Evolutionary conservation across 768 basidiomycete species (phyloP), one percentile per base, ranked within the genome.

Genomic region (Boletus rufocinnamomeus): DNA sequence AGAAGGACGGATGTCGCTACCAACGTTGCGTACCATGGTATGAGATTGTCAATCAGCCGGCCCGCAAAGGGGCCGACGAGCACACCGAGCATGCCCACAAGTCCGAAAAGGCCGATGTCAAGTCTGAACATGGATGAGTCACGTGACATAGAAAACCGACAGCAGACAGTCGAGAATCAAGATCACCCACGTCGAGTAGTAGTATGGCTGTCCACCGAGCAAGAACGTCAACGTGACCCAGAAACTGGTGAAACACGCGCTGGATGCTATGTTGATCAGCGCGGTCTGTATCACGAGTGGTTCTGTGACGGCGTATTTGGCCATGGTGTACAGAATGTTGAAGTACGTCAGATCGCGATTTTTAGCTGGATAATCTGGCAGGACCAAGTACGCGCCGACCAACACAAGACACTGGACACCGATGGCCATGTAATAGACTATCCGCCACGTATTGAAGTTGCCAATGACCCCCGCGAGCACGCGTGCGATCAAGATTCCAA

Each of bases 321-420:
- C 86, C 93, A 94, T 94, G 10, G 86, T 87, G 72, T 77, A 83
- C 34, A 91, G 72, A 47, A 93, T 87, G 19, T 84, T 73, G 62
- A 76, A 78, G 72, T 94, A 94, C 3, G 84, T 82, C 60, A 91
- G 54, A 47, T 82, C 74, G 23, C 66, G 71, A 67, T 89, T 88
- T 69, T 89, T 93, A 14, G 87, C 82, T 1, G 91, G 93, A 66
- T 89, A 93, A 72, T 95, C 92, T 1, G 92, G 92, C n/a, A 93
- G 74, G 54, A 86, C 63, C 23, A 83, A 70, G 66, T 88, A 93
- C 43, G 85, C 74, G 25, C 87, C 78, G 6, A 80, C 38, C 9
- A 88, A 73, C 14, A 91, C 83, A 27, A 81, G 54, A 56, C 61
- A 74, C 68, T 93, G 93, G 17, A 90, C 74, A 6, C 86, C 89